Conservation (phyloP, 2,329 filamentous ascomycete genomes). For the Scedosporium dehoogii region DNA sequence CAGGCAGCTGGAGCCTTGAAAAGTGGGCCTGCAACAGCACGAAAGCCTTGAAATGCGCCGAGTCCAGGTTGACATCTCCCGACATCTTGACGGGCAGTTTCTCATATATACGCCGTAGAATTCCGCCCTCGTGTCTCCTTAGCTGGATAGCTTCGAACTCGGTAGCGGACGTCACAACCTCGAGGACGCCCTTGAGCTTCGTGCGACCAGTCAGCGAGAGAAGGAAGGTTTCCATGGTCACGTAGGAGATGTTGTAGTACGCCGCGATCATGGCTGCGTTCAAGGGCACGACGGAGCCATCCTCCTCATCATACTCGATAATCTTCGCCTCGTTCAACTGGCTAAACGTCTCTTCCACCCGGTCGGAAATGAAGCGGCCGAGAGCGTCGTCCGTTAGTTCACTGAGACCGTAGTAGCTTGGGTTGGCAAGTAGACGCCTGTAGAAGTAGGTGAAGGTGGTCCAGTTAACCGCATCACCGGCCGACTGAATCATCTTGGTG, state of each 20-base stretch:
- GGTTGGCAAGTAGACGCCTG: slow-evolving; percentile 84
- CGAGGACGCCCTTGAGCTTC: slow-evolving; percentile 92
- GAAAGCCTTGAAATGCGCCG: slow-evolving; percentile 97
- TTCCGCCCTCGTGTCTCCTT: slow-evolving; percentile 78
- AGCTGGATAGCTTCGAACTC: slow-evolving; percentile 96
- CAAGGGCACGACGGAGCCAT: slow-evolving; percentile 78
- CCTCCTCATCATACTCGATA: slow-evolving; percentile 89
- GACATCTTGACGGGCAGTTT: slow-evolving; percentile 93
- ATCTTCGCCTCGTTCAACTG: slow-evolving; percentile 90
- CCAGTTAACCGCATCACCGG: slow-evolving; percentile 97
- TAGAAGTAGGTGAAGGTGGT: slow-evolving; percentile 98
- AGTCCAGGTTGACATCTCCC: slow-evolving; percentile 65
- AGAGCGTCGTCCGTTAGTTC: slow-evolving; percentile 85
- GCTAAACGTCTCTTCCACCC: slow-evolving; percentile 86
- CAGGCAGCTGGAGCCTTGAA: slow-evolving; percentile 89
- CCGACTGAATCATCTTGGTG: slow-evolving; percentile 89
- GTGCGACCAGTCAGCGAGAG: slow-evolving; percentile 80
- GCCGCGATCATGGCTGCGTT: slow-evolving; percentile 97
- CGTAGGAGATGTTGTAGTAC: slow-evolving; percentile 98
- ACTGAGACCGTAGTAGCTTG: slow-evolving; percentile 86
- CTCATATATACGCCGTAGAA: slow-evolving; percentile 88
- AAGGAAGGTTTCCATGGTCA: slow-evolving; percentile 98
- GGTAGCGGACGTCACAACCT: slow-evolving; percentile 93
- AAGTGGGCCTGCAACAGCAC: slow-evolving; percentile 97
- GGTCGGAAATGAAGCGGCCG: slow-evolving; percentile 87